Evolutionary conservation across 805 yeast genomes (phyloP), one percentile per base, ranked within the genome.

Genomic region (Wickerhamomyces kurtzmanii): DNA sequence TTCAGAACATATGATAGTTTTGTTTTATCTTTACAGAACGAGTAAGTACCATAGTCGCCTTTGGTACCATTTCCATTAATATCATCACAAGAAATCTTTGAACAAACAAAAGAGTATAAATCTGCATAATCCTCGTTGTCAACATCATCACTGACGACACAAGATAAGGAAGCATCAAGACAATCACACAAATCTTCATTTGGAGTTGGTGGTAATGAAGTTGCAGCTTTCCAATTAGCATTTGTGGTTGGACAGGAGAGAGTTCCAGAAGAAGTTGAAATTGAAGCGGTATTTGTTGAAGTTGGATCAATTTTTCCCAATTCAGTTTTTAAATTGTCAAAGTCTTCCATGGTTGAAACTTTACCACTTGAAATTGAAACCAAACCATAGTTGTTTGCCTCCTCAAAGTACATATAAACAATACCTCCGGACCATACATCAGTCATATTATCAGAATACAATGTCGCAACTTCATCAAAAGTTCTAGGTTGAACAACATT

Each of bases 341-440:
- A 81, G 57, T 81, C 91, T 5, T 47, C 57, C 42, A 78, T 49
- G 6, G 87, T 80, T 15, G 63, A 55, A 30, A 80, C 85, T 27
- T 40, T 43, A 45, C 57, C 66, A 24, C 58, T 56, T 15, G 44
- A 47, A 27, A 79, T 57, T 18, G 75, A 47, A 15, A 84, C 93
- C 36, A 84, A 66, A 36, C 95, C 95, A 50, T 83, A 84, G 40
- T 81, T 54, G 57, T 85, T 85, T 26, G 57, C 75, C 57, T 84
- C 95, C 62, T 85, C 74, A 53, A 77, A 81, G 61, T 82, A 84
- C 91, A 82, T 82, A 68, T 85, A 84, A 30, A 82, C 89, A 43
- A 84, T 81, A 56, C 95, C 95, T 50, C 95, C 95, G 23, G 93
- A 82, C 91, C 93, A 85, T 29, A 84, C 87, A 45, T 72, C 81